These are phyloP conservation scores for Glycine latifolia DNA, from an alignment of 306 rosid genomes.

Conservation along the genomic window DNA sequence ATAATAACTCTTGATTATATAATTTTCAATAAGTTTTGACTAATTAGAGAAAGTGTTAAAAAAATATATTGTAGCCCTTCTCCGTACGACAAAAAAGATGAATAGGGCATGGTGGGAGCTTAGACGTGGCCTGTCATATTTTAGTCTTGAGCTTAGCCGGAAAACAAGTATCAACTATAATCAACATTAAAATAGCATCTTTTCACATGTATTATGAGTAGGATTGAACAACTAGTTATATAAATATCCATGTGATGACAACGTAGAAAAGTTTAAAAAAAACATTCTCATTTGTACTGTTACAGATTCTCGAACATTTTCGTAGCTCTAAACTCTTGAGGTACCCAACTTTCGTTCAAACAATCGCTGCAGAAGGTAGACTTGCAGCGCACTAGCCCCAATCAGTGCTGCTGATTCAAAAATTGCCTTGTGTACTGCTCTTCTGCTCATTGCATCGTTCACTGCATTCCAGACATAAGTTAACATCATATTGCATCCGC, in stretches of 20 bases:
- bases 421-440: constrained; percentile 83
- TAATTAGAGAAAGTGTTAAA: too few species aligned
- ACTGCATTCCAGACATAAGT: constrained; percentile 58
- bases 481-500: too few species aligned
- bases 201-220: constrained; percentile 23
- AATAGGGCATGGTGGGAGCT: not conserved
- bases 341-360: constrained; percentile 82
- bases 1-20: too few species aligned
- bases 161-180: not conserved
- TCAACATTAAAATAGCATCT: constrained; percentile 29
- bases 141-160: not conserved
- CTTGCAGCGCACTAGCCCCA: constrained; percentile 84
- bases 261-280: constrained; percentile 14
- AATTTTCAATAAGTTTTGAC: too few species aligned
- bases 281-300: constrained; percentile 40
- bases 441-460: constrained; percentile 84
- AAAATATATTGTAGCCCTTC: too few species aligned
- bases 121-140: not conserved
- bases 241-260: constrained; percentile 22
- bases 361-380: constrained; percentile 76
- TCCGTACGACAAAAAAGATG: not conserved
- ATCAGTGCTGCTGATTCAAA: constrained; percentile 79
- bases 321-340: constrained; percentile 71
- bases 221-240: constrained; percentile 15
- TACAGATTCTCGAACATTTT: constrained; percentile 29